Base-by-base conservation (phyloP, 2,329 filamentous ascomycete species). In the Epichloe hybrida region DNA sequence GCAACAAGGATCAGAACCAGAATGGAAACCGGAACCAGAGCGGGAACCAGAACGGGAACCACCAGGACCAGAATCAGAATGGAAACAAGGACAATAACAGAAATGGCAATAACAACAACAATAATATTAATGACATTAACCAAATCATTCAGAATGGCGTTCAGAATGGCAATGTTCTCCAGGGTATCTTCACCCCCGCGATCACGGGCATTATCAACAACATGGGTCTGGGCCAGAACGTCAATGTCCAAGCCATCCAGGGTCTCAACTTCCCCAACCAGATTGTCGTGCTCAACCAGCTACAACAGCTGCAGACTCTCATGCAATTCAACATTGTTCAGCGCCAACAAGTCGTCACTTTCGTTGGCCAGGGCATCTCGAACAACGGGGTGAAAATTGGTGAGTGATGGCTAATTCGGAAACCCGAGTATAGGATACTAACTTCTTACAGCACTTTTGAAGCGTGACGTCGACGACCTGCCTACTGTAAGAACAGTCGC, bases 381-480 rank as follows among this genome's bases (percentile, higher is more conserved):
- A 54, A 53, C 47, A 54, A 52, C 42, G 54, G 55, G 8, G 44
- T 57, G 54, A 56, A 55, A 13, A 27, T 61, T 15, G 50, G 56
- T 58, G 50, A 42, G 54, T 52, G 45, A 38, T 15, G 12, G 3
- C 36, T 27, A 3, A 46, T 46, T 20, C 31, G 31, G 31, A 6
- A 36, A 46, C 8, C 9, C 15, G 37, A 36, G 1, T 13, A 31
- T 13, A 38, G 17, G 3, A 47, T 2, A 17, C 45, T 38, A 47
- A 47, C 35, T 23, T 20, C 15, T 31, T 0, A 21, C 17, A 47
- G 45, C 35, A 21, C 11, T 47, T 17, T n/a, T 47, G 3, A 38
- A 47, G 35, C 64, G 50, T 67, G 63, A 57, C 64, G 52, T 62
- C 70, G 50, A 64, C 68, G 54, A 59, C 68, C 41, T 66, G 64